Evolutionary conservation across 2,329 filamentous ascomycete species (phyloP).

Genomic region (Sclerotinia minor): DNA sequence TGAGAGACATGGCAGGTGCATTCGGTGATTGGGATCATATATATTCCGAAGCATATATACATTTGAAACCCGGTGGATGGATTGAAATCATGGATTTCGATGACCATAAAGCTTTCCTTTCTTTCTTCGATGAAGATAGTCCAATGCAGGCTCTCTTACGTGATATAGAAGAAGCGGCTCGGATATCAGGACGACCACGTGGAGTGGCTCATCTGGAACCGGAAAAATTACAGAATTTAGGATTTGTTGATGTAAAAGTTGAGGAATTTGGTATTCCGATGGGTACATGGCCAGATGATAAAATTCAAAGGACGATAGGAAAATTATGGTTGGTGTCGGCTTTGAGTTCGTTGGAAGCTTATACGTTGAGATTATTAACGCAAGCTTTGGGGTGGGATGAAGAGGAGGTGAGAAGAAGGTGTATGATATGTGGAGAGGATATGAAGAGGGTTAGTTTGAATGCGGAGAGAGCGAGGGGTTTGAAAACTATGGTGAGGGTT

Average conservation of each 20-base stretch:
- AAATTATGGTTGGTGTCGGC: conserved; percentile 36
- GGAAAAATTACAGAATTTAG: conserved; percentile 41
- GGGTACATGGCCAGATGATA: conserved; percentile 44
- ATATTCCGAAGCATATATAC: conserved; percentile 51
- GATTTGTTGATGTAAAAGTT: conserved; percentile 48
- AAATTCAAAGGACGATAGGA: conserved; percentile 33
- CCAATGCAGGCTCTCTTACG: conserved; percentile 25
- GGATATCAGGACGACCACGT: conserved; percentile 32
- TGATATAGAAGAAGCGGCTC: conserved; percentile 30
- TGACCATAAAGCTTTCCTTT: conserved; percentile 31
- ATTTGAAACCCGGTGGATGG: conserved; percentile 40
- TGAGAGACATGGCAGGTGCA: conserved; percentile 57
- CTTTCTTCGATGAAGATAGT: conserved; percentile 31
- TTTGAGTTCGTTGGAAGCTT: conserved; percentile 35
- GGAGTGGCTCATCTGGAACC: conserved; percentile 33
- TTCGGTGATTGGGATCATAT: conserved; percentile 58
- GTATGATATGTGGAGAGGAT: conserved; percentile 26
- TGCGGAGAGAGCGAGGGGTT: conserved; percentile 31
- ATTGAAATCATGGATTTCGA: conserved; percentile 41
- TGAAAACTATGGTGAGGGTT: conserved; percentile 33
- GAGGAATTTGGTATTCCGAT: conserved; percentile 34
- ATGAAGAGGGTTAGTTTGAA: conserved; percentile 33
- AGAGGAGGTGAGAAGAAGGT: conserved; percentile 32
- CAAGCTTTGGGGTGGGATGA: conserved; percentile 36
- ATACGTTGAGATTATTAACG: conserved; percentile 35